Percentiles rank a stretch among this genome's conserved stretches.
These are phyloP conservation scores for Erucastrum elatum DNA, from an alignment of 345 rosid species.

Conservation along the genomic window DNA sequence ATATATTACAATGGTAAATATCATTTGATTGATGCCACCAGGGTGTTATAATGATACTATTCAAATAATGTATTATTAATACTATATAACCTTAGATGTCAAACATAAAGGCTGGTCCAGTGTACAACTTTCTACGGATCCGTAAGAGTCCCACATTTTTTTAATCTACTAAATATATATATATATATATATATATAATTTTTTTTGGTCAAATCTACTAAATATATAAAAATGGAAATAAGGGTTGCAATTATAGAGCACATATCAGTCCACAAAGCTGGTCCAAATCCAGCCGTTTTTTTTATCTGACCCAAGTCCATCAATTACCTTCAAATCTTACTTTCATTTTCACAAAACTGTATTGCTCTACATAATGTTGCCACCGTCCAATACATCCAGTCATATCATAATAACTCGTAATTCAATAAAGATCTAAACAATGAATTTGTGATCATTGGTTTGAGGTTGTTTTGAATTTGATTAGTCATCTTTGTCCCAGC, in stretches of 20 bases:
- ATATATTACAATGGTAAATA: not conserved
- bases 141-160: not conserved
- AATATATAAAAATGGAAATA: not conserved
- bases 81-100: conserved; percentile 4
- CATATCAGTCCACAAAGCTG: conserved; percentile 6
- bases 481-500: not conserved
- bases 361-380: conserved; percentile 5
- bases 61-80: not conserved
- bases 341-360: conserved; percentile 10
- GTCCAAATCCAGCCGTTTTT: conserved; percentile 34
- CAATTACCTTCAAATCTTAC: conserved; percentile 6
- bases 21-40: not conserved
- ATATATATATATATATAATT: not conserved
- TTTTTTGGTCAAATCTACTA: not conserved
- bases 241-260: conserved; percentile 2
- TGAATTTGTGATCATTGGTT: not conserved
- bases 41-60: not conserved
- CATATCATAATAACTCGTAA: not conserved
- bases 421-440: not conserved
- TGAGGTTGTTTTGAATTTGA: not conserved
- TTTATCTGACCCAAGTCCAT: conserved; percentile 26
- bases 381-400: conserved; percentile 34
- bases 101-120: conserved; percentile 15
- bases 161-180: too few relatives aligned
- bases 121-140: conserved; percentile 2